Base-by-base conservation (phyloP, 345 rosid species). In the Bruguiera gymnorhiza region DNA sequence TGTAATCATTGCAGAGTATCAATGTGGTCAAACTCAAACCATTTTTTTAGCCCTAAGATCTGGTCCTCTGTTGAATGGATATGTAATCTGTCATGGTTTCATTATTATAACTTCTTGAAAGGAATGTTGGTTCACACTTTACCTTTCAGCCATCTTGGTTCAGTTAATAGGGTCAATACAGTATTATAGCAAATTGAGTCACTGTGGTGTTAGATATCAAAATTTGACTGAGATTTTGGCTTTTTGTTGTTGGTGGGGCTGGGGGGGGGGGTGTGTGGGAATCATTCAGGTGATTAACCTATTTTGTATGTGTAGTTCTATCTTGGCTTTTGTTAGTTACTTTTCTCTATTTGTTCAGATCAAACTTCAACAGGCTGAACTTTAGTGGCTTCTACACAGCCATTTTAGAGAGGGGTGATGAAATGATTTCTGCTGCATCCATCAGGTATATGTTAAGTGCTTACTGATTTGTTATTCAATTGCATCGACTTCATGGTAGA, bases 321-420 rank as follows among this genome's bases (percentile, higher is more conserved):
- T 43, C 18, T 8, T 50, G 60, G 15, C 50, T 43, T 55, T 23
- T 65, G 21, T 64, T 65, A 39, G 46, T 63, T 36, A 18, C 32
- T 58, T 52, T 26, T 48, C 27, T 58, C 67, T 59, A 56, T 70
- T 65, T 62, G 67, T 39, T 55, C 73, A 92, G 98, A 56, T 92
- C 96, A 61, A 90, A 92, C 84, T 89, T 90, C 77, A 87, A 85
- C 66, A 77, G 98, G 73, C 81, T 92, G 62, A 90, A 90, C 72
- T 92, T 81, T 71, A 67, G 82, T 70, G 91, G 98, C 54, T 92
- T 92, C 80, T 90, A 87, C 70, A 83, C 95, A 65, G 89, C 83
- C 77, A 77, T 90, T 69, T 77, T 92, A 70, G 98, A 92, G 81
- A 90, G 90, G 77, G 98, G 95, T 23, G 96, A 92, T 51, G 96